phyloP scores from a whole-genome alignment of 768 basidiomycete species.

The Leucocoprinus sp. region DNA sequence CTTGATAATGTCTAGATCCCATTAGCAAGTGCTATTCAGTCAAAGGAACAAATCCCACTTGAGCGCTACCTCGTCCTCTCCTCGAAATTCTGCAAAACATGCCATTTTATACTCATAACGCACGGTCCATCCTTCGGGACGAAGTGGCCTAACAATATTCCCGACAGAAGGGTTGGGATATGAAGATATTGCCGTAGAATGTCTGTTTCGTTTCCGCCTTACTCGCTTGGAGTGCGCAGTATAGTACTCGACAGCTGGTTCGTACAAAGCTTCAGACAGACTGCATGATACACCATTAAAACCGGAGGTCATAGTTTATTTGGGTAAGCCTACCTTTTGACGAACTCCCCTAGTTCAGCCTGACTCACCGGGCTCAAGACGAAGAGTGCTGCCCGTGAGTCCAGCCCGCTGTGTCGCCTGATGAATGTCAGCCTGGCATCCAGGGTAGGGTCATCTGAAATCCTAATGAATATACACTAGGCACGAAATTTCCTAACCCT shows the following conservation, averaged over 20 bases:
- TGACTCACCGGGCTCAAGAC: conserved; percentile 88
- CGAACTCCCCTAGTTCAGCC: conserved; percentile 85
- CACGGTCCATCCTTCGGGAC: conserved; percentile 90
- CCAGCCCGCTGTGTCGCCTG: conserved; percentile 79
- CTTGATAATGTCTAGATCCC: conserved; percentile 77
- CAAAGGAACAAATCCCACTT: conserved; percentile 47
- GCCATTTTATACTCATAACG: conserved; percentile 98
- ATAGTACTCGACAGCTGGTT: conserved; percentile 90
- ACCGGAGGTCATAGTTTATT: background rate
- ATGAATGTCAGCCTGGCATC: conserved; percentile 83
- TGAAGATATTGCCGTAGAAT: conserved; percentile 50
- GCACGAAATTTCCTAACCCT: conserved; percentile 17
- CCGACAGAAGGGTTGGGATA: conserved; percentile 45
- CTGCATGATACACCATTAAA: conserved; percentile 25
- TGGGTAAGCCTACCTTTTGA: conserved; percentile 48
- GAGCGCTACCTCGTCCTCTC: conserved; percentile 86
- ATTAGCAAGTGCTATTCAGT: conserved; percentile 12
- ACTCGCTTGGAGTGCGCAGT: conserved; percentile 89
- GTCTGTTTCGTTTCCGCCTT: conserved; percentile 78
- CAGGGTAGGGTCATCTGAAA: conserved; percentile 72
- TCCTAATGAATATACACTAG: conserved; percentile 3
- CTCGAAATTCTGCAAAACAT: conserved; percentile 90
- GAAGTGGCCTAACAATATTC: conserved; percentile 48
- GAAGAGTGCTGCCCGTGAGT: conserved; percentile 87
- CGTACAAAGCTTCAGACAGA: conserved; percentile 82